Conservation (phyloP, 768 basidiomycete genomes). For the Phanerochaete sordida region DNA sequence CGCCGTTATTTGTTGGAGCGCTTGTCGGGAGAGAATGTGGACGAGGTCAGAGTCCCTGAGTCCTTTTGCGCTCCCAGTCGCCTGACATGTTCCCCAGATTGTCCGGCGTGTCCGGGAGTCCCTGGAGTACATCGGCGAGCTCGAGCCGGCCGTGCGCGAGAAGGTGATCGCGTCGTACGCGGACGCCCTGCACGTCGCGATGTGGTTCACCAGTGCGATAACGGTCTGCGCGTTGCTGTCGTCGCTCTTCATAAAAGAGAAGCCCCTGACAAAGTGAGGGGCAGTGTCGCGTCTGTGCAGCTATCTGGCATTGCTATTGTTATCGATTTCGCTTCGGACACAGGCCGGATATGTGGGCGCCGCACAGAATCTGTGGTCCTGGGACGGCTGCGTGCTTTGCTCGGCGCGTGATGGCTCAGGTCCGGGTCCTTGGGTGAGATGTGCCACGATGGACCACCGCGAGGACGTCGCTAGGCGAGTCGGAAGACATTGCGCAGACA, state of each 20-base stretch:
- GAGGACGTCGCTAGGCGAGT: too few relatives aligned
- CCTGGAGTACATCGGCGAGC: conserved; percentile 29
- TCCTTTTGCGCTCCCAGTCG: background rate
- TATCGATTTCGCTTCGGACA: too few relatives aligned
- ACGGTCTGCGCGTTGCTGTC: conserved; percentile 39
- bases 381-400: too few relatives aligned
- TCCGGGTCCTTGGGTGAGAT: too few relatives aligned
- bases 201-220: conserved; percentile 45
- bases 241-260: conserved; percentile 53
- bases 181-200: conserved; percentile 43
- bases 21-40: conserved; percentile 38
- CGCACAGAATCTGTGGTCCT: too few relatives aligned
- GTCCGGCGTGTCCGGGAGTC: conserved; percentile 31
- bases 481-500: too few relatives aligned
- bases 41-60: conserved; percentile 39
- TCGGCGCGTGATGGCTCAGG: too few relatives aligned
- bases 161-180: conserved; percentile 29
- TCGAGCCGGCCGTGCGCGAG: conserved; percentile 24
- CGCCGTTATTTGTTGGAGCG: conserved; percentile 38
- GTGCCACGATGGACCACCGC: too few relatives aligned
- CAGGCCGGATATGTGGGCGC: too few relatives aligned
- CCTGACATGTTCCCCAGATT: conserved; percentile 19
- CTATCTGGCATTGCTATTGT: too few relatives aligned
- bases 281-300: too few relatives aligned
- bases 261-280: conserved; percentile 28